Evolutionary conservation across 1,139 yeast genomes (phyloP).

Genomic region (Saccharomyces hybrid): DNA sequence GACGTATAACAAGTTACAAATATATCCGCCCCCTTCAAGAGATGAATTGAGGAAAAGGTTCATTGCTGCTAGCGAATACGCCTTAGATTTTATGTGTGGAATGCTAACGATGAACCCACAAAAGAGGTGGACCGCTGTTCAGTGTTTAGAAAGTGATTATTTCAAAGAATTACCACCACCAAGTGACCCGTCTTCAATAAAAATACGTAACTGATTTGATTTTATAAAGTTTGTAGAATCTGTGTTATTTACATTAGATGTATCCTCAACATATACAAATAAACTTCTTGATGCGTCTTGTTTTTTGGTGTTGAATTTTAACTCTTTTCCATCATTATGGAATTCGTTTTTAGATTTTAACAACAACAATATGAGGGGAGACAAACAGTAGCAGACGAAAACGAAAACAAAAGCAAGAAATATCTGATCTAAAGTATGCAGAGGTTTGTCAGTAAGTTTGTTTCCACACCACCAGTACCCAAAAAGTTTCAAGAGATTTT

Average conservation of each 20-base stretch:
- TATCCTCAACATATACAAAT: not conserved
- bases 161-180: slow-evolving; percentile 74
- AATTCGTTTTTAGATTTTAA: not conserved
- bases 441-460: not conserved
- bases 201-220: slow-evolving; percentile 9
- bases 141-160: slow-evolving; percentile 60
- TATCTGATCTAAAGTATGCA: not conserved
- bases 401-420: not conserved
- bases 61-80: slow-evolving; percentile 85
- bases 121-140: slow-evolving; percentile 57
- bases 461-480: not conserved
- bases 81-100: slow-evolving; percentile 65
- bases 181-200: slow-evolving; percentile 48
- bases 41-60: slow-evolving; percentile 77
- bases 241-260: not conserved
- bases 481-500: slow-evolving; percentile 41
- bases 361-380: not conserved
- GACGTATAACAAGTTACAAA: slow-evolving; percentile 58
- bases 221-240: slow-evolving; percentile 1
- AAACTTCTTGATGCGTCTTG: not conserved
- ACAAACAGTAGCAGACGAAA: not conserved
- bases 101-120: slow-evolving; percentile 78
- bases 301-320: not conserved
- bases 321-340: not conserved
- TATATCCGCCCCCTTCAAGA: slow-evolving; percentile 79